phyloP scores from a whole-genome alignment of 495 filamentous ascomycete species.

The Penicillium manginii region DNA sequence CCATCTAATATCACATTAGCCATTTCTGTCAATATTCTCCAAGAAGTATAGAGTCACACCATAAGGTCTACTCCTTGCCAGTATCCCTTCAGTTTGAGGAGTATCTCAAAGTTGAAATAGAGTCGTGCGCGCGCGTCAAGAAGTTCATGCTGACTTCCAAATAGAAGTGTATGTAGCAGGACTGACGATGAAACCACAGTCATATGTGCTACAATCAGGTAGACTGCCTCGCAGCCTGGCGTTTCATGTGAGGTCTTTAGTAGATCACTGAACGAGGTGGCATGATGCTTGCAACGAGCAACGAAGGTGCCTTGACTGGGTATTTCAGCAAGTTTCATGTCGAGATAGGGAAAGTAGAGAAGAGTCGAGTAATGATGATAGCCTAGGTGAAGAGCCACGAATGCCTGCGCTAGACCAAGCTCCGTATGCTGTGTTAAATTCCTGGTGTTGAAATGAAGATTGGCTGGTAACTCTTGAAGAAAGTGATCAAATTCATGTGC shows the following conservation, averaged over 20 bases:
- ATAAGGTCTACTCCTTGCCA: slow-evolving; percentile 35
- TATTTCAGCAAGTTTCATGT: slow-evolving; percentile 13
- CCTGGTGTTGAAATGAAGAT: slow-evolving; percentile 9
- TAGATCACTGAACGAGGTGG: slow-evolving; percentile 28
- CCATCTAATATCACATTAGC: slow-evolving; percentile 20
- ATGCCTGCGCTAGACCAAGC: slow-evolving; percentile 26
- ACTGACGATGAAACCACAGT: slow-evolving; percentile 34
- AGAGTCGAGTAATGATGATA: slow-evolving; percentile 35
- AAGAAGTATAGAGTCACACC: slow-evolving; percentile 16
- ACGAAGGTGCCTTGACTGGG: slow-evolving; percentile 16
- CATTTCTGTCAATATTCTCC: not conserved
- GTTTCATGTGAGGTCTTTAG: slow-evolving; percentile 16
- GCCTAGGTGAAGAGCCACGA: slow-evolving; percentile 35
- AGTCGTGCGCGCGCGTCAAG: slow-evolving; percentile 24
- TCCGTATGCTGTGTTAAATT: slow-evolving; percentile 24
- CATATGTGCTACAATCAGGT: slow-evolving; percentile 36
- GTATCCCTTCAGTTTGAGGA: slow-evolving; percentile 27
- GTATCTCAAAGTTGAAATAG: slow-evolving; percentile 29
- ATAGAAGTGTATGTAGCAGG: slow-evolving; percentile 31
- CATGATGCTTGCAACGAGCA: slow-evolving; percentile 34
- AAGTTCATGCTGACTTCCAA: slow-evolving; percentile 29
- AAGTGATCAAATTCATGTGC: slow-evolving; percentile 17
- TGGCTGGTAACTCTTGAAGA: slow-evolving; percentile 15
- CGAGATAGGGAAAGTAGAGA: slow-evolving; percentile 33
- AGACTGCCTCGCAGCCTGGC: slow-evolving; percentile 26